Base-by-base conservation (phyloP, 495 filamentous ascomycete species). In the Clavariopsis aquatica region DNA sequence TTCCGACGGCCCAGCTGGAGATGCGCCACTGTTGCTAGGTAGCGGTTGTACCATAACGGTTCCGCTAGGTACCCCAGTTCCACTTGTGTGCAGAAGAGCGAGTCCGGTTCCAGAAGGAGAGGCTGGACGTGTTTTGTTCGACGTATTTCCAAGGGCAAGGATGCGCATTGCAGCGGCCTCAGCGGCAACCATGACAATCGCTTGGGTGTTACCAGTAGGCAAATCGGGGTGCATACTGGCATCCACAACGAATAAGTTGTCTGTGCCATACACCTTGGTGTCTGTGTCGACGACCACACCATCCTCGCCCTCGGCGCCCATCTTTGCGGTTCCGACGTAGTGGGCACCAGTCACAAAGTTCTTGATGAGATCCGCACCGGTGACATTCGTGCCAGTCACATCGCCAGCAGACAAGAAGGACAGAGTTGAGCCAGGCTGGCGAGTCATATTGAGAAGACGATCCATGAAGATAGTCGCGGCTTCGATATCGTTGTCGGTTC, bases 171-270 rank as follows among this genome's bases (percentile, higher is more conserved):
- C 62, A 24, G 62, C 62, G 13, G 26, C 28, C 31, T 81, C 78
- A 20, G 78, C 79, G 36, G 77, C 75, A 26, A 79, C 67, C 73
- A 80, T 77, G 62, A 78, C 75, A 28, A 73, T 76, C n/a, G 75
- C 69, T 68, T 78, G 74, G 10, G 76, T 77, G 64, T 81, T 81
- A 27, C 74, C 76, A 19, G 78, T 81, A 1, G 62, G 62, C 0
- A 81, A 71, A 46, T 78, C 76, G n/a, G 79, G 79, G 60, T 78
- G 75, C 47, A 79, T 79, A 64, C 73, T 74, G 20, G 72, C 76
- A 61, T 68, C 69, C 1, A 69, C 66, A 0, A 69, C 66, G 24
- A 67, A 67, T 4, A 67, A 27, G 24, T 67, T 62, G 27, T 58
- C 53, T 10, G 58, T 67, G 43, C 64, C 64, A 23, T 34, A 56